Conservation (phyloP, 148 eudicot species). For the Cornus controversa region DNA sequence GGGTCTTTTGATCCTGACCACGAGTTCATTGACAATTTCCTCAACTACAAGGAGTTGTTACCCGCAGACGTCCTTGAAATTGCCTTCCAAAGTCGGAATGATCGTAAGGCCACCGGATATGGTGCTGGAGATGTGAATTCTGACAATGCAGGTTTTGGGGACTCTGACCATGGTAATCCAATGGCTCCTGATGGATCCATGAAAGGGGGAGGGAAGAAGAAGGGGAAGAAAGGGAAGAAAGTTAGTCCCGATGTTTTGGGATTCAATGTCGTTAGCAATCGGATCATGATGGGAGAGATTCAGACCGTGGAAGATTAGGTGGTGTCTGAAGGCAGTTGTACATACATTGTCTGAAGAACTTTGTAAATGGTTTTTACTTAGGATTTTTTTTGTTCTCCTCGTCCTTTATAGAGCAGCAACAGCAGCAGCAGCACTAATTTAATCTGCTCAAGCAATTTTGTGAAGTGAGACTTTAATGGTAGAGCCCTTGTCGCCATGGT, state of each 20-base stretch:
- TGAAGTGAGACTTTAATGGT: background rate
- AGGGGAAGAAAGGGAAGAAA: slow-evolving; percentile 94
- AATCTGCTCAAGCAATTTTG: slow-evolving; percentile 34
- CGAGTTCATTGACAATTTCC: slow-evolving; percentile 84
- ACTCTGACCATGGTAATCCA: slow-evolving; percentile 24
- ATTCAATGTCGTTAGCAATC: slow-evolving; percentile 92
- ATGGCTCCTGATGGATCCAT: slow-evolving; percentile 41
- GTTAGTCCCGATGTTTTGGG: slow-evolving; percentile 77
- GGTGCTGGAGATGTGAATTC: slow-evolving; percentile 54
- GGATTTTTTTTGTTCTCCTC: slow-evolving; percentile 13
- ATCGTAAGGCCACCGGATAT: slow-evolving; percentile 37
- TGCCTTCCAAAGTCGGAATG: slow-evolving; percentile 77
- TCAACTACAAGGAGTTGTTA: slow-evolving; percentile 83
- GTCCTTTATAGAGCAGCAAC: slow-evolving; percentile 14
- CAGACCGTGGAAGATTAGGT: slow-evolving; percentile 76
- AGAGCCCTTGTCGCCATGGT: slow-evolving; percentile 1
- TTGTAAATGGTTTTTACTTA: slow-evolving; percentile 39
- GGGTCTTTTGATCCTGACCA: slow-evolving; percentile 75
- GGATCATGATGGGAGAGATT: slow-evolving; percentile 99
- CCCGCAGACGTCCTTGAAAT: slow-evolving; percentile 72
- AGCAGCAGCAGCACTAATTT: slow-evolving; percentile 19
- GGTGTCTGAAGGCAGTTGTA: slow-evolving; percentile 31
- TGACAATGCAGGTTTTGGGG: slow-evolving; percentile 31
- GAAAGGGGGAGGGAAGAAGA: slow-evolving; percentile 83
- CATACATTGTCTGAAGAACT: slow-evolving; percentile 34